A percentile compares a stretch with the other conserved stretches of the same genome.
Conservation (phyloP, 2,329 filamentous ascomycete species). For the Talaromyces funiculosus region DNA sequence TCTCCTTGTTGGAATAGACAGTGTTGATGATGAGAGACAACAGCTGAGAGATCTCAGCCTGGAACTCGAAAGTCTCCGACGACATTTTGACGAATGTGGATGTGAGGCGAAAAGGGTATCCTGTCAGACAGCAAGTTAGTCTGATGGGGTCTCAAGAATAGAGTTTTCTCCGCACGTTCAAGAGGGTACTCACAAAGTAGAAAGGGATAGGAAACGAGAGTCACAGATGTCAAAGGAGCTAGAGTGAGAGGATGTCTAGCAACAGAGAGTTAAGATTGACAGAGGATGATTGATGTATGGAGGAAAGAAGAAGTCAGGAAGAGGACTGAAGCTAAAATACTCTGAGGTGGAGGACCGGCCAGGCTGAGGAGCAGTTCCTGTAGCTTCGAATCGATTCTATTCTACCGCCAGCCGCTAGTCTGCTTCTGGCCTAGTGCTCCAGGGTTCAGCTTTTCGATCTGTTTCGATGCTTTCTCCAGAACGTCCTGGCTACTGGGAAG, state of each 20-base stretch:
- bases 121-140: neutral
- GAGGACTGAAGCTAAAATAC: slow-evolving; percentile 20
- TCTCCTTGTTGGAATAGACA: slow-evolving; percentile 99
- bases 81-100: slow-evolving; percentile 62
- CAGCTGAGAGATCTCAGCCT: slow-evolving; percentile 99
- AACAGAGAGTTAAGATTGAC: slow-evolving; percentile 18
- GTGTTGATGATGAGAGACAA: slow-evolving; percentile 99
- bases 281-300: slow-evolving; percentile 13
- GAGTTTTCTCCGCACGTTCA: neutral
- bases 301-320: slow-evolving; percentile 13
- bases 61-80: slow-evolving; percentile 96
- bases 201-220: neutral
- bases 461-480: slow-evolving; percentile 8
- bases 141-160: neutral
- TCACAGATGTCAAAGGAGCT: neutral
- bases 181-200: slow-evolving; percentile 13
- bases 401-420: slow-evolving; percentile 10
- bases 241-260: slow-evolving; percentile 1
- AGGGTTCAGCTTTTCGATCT: slow-evolving; percentile 1
- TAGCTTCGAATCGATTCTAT: slow-evolving; percentile 17
- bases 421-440: neutral
- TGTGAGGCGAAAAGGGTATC: slow-evolving; percentile 24
- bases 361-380: slow-evolving; percentile 9
- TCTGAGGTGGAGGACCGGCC: slow-evolving; percentile 8
- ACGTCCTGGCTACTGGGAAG: neutral